Evolutionary conservation across 2,329 filamentous ascomycete genomes (phyloP), one percentile per base, ranked within the genome.

Genomic region (Chrysoporthe austroafricana): DNA sequence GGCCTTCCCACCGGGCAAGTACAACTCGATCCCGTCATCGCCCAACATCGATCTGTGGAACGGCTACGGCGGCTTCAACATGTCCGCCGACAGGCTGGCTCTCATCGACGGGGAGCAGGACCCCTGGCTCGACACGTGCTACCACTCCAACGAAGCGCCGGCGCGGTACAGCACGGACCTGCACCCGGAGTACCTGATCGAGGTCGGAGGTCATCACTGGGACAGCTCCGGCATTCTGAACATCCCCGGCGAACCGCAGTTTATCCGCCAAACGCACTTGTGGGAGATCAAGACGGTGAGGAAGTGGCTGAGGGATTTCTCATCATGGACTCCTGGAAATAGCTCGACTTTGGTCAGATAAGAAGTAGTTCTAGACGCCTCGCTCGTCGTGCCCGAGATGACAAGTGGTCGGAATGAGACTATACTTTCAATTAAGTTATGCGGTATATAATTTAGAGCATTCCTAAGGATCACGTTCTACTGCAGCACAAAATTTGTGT

Each of bases 51-150:
- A 73, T 3, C 72, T 73, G 9, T 82, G 81, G 73, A 83, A 83
- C 67, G 75, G 75, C 52, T 86, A 84, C 70, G 84, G 84, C 4
- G 81, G 79, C 2, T 82, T 80, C 71, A 76, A 82, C 69, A 75
- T 85, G 62, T 74, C 76, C 21, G 83, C 83, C 6, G 77, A 81
- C 48, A 77, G 84, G 3, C 76, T 86, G 1, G 83, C 83, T 4
- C 79, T 85, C 46, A 84, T 86, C 64, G 84, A 86, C 69, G 84
- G 84, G 11, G 78, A 80, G 70, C 78, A 79, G 62, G 84, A 87
- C 70, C 82, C 84, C 11, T 86, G 84, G 84, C 77, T 83, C 4
- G 83, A 83, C 61, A 70, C 85, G 3, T 84, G 82, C 72, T 86
- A 84, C 70, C 84, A 86, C 68, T 83, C 82, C 0, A 76, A 79